Evolutionary conservation across 768 basidiomycete species (phyloP).

Genomic region (Trametes cingulata): DNA sequence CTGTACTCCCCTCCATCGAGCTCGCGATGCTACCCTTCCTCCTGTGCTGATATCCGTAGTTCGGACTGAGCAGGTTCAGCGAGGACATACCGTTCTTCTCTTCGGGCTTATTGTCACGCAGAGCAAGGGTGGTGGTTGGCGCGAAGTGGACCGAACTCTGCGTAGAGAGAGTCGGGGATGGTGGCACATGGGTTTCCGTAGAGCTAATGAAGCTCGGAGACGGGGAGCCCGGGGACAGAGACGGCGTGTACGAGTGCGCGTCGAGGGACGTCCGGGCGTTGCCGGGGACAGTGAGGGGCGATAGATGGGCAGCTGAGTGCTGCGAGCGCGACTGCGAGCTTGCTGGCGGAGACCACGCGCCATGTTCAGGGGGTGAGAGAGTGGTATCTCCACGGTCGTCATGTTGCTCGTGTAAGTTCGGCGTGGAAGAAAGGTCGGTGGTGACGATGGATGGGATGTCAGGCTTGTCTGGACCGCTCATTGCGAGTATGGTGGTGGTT

Average conservation of each 20-base stretch:
- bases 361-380: constrained; percentile 4
- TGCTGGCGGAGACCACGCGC: neutral
- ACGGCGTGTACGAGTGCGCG: constrained; percentile 17
- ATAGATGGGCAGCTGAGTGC: constrained; percentile 11
- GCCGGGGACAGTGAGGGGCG: constrained; percentile 18
- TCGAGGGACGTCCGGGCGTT: constrained; percentile 24
- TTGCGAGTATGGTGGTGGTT: neutral
- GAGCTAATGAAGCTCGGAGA: constrained; percentile 40
- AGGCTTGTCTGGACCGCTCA: constrained; percentile 12
- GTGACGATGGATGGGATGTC: constrained; percentile 26
- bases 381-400: constrained; percentile 11
- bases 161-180: constrained; percentile 76
- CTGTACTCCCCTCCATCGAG: constrained; percentile 51
- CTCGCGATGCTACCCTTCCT: constrained; percentile 64
- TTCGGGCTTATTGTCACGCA: constrained; percentile 73
- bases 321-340: neutral
- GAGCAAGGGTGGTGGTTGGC: constrained; percentile 46
- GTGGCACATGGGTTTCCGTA: constrained; percentile 51
- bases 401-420: constrained; percentile 12
- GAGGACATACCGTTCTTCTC: constrained; percentile 53
- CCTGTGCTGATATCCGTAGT: constrained; percentile 40
- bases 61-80: constrained; percentile 48
- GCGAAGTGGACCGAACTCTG: constrained; percentile 55
- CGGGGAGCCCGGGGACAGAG: constrained; percentile 20
- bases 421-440: constrained; percentile 27